Evolutionary conservation across 1,139 yeast species (phyloP), one percentile per base, ranked within the genome.

Genomic region (Yamadazyma dushanensis): DNA sequence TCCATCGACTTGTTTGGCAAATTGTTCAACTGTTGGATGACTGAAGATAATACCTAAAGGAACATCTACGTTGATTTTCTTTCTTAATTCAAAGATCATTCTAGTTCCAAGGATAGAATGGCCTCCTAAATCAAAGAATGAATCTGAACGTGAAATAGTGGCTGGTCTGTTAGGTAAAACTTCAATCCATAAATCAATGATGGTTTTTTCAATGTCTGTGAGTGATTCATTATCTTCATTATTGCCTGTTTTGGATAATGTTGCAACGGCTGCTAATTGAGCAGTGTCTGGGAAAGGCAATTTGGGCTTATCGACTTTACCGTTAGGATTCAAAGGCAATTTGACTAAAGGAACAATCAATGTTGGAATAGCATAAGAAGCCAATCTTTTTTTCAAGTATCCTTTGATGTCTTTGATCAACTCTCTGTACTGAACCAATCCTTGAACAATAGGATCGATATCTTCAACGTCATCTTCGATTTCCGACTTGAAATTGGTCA

Each of bases 41-140:
- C 85, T 84, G 74, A 89, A 92, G 44, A 94, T 84, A 9, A 85
- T 79, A 2, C 96, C 96, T 46, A 92, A 70, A 22, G 98, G 97
- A 36, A 92, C 70, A 43, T 88, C 96, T 28, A 89, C 76, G 32
- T 78, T 74, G 41, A 90, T 69, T 49, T 74, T 76, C 66, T 85
- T 84, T 59, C 97, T 78, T 47, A 92, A 76, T 50, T 86, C 92
- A 53, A 92, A 92, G 46, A 92, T 92, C 97, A 94, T 89, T 59
- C 95, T 78, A 0, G 99, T 94, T 8, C 97, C 98, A 47, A 92
- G 70, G 50, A 94, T 90, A 1, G 97, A 90, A 61, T 94, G 98
- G 4, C 99, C 99, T 40, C 99, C 99, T 40, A 94, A 69, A 55
- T 94, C 99, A 54, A 94, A 94, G 76, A 94, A 94, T 3, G 95